These are phyloP conservation scores for Monascus ruber DNA, from an alignment of 2,329 filamentous ascomycete genomes.

Conservation along the genomic window DNA sequence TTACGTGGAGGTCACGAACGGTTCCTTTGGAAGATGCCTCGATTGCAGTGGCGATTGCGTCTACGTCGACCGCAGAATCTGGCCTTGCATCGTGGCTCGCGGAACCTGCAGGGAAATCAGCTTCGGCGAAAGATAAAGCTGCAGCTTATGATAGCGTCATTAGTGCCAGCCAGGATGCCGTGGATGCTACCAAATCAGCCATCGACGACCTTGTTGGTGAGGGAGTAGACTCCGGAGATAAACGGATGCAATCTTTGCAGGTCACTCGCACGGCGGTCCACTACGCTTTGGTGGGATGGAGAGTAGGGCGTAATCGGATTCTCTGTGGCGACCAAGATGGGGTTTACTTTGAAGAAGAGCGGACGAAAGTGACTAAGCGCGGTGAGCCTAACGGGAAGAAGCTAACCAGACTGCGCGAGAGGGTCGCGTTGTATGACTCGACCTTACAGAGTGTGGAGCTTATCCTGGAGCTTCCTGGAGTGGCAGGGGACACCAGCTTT, in stretches of 20 bases:
- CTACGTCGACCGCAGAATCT: conserved; percentile 49
- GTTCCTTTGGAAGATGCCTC: conserved; percentile 88
- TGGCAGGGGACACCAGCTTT: conserved; percentile 70
- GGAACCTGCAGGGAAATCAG: conserved; percentile 27
- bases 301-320: conserved; percentile 83
- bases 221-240: conserved; percentile 70
- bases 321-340: conserved; percentile 77
- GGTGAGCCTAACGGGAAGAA: conserved; percentile 63
- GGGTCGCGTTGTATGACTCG: conserved; percentile 80
- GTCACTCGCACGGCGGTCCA: conserved; percentile 88
- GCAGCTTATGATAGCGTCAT: conserved; percentile 86
- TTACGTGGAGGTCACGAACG: conserved; percentile 75
- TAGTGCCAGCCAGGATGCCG: conserved; percentile 81
- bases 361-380: conserved; percentile 39
- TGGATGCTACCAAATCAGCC: conserved; percentile 83
- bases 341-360: conserved; percentile 41
- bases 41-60: conserved; percentile 72
- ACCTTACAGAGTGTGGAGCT: conserved; percentile 84
- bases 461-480: conserved; percentile 77
- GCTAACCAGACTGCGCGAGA: conserved; percentile 70
- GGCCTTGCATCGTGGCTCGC: conserved; percentile 38
- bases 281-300: conserved; percentile 88
- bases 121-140: conserved; percentile 52
- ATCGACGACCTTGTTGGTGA: conserved; percentile 84
- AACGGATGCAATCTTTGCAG: conserved; percentile 81